Base-by-base conservation (phyloP, 306 rosid genomes). In the Lupinus albus region DNA sequence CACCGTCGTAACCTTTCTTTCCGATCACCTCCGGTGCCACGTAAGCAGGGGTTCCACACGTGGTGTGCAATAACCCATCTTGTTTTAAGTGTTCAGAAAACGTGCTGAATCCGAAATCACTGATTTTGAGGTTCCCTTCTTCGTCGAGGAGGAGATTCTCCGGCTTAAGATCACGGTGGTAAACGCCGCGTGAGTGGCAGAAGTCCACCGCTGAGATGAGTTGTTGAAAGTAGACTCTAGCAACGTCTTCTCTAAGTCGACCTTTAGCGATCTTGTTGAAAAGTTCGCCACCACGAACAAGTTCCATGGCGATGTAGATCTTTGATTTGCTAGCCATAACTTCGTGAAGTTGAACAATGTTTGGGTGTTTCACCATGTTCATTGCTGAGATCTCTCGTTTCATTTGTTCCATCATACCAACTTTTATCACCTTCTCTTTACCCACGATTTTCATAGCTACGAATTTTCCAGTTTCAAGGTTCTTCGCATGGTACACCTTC, bases 381-480 rank as follows among this genome's bases (percentile, higher is more conserved):
- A 91, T 88, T 0, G 84, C 90, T 0, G 97, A 91, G 63, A 91
- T 88, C 13, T 91, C 97, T 10, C 97, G 61, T 80, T 91, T 91
- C 49, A 87, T 80, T 64, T 90, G 97, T 28, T 87, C 95, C 88
- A 71, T 79, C 95, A 90, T 87, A 0, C 97, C 95, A 0, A 84
- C 92, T 13, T 35, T 82, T 1, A 90, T 84, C 2, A 90, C 84
- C 15, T 90, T 87, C 80, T 90, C 97, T 46, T 91, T 91, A 5
- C 92, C 97, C 2, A 91, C 95, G 10, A 91, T 92, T 57, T 91
- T 91, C 84, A 91, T 77, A 8, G 97, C 97, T 59, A 91, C 83
- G 70, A 51, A 73, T 16, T 60, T 72, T 17, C 92, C 95, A 0
- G 46, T 60, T 61, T 75, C 46, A 8, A 87, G 41, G 60, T 88